Conservation (phyloP, 2,329 filamentous ascomycete species). For the Xylariales sp. region DNA sequence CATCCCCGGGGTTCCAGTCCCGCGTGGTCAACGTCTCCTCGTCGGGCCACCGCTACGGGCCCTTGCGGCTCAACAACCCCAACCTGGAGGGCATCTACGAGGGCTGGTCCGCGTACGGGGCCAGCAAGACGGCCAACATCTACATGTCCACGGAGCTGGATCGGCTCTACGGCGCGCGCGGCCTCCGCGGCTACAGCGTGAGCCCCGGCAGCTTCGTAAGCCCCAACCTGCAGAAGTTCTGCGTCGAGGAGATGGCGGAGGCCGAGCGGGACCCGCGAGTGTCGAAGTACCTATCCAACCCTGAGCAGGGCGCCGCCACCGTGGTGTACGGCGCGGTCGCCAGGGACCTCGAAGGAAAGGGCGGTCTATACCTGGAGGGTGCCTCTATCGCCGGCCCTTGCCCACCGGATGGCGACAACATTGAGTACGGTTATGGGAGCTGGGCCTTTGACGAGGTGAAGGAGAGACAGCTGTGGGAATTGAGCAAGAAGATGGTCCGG, state of each 20-base stretch:
- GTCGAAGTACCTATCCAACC: conserved; percentile 20
- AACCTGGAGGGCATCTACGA: conserved; percentile 30
- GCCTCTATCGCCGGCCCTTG: conserved; percentile 27
- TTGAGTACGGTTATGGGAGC: conserved; percentile 18
- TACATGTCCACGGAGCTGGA: conserved; percentile 45
- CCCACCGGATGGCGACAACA: conserved; percentile 13
- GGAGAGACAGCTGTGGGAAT: conserved; percentile 33
- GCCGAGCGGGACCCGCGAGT: conserved; percentile 8
- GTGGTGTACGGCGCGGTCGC: conserved; percentile 35
- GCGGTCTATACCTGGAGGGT: conserved; percentile 36
- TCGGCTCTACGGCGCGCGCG: conserved; percentile 32
- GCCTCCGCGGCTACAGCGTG: conserved; percentile 36
- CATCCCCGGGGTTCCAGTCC: conserved; percentile 34
- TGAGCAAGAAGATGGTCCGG: conserved; percentile 17
- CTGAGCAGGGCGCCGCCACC: conserved; percentile 39
- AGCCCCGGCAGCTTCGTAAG: conserved; percentile 38
- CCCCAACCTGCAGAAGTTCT: conserved; percentile 24
- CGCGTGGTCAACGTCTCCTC: conserved; percentile 42
- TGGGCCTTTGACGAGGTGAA: conserved; percentile 32
- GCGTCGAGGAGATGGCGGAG: conserved; percentile 13
- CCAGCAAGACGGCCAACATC: conserved; percentile 42
- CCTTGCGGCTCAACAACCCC: conserved; percentile 33
- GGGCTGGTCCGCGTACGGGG: conserved; percentile 25
- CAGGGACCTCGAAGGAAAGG: conserved; percentile 33
- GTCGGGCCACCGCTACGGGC: conserved; percentile 30